Conservation (phyloP, 352 stramenopile genomes). For the Globisporangium rhizosaccharum region DNA sequence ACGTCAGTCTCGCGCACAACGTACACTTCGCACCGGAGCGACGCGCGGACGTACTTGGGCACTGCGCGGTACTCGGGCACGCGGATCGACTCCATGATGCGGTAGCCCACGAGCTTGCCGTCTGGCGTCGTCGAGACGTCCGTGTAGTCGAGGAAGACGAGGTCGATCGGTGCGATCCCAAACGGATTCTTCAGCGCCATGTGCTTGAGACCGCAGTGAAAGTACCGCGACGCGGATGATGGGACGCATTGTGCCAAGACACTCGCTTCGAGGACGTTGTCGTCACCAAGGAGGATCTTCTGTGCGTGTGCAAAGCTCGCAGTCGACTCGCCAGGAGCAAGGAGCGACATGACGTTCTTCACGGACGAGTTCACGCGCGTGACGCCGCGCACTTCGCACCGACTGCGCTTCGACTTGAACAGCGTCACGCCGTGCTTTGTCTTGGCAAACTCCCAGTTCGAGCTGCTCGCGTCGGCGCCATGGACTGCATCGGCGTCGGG, state of each 20-base stretch:
- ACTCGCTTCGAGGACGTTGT: constrained; percentile 62
- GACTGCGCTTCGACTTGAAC: constrained; percentile 59
- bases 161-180: constrained; percentile 46
- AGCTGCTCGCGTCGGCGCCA: constrained; percentile 12
- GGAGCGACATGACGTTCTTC: constrained; percentile 77
- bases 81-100: constrained; percentile 79
- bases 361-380: constrained; percentile 75
- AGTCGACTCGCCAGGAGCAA: constrained; percentile 46
- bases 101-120: constrained; percentile 62
- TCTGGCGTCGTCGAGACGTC: constrained; percentile 60
- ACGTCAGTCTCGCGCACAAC: constrained; percentile 63
- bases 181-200: constrained; percentile 81
- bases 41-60: constrained; percentile 62
- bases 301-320: constrained; percentile 57
- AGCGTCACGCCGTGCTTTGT: constrained; percentile 68
- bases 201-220: constrained; percentile 83
- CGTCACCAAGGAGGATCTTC: constrained; percentile 46
- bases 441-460: constrained; percentile 59
- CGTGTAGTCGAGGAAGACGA: constrained; percentile 84
- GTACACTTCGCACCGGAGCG: constrained; percentile 79
- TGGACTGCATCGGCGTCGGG: background rate
- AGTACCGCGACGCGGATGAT: constrained; percentile 50
- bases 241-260: constrained; percentile 63
- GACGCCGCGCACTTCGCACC: constrained; percentile 66
- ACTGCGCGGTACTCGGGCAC: constrained; percentile 49